Evolutionary conservation across 306 rosid genomes (phyloP), one percentile per base, ranked within the genome.

Genomic region (Morella rubra): DNA sequence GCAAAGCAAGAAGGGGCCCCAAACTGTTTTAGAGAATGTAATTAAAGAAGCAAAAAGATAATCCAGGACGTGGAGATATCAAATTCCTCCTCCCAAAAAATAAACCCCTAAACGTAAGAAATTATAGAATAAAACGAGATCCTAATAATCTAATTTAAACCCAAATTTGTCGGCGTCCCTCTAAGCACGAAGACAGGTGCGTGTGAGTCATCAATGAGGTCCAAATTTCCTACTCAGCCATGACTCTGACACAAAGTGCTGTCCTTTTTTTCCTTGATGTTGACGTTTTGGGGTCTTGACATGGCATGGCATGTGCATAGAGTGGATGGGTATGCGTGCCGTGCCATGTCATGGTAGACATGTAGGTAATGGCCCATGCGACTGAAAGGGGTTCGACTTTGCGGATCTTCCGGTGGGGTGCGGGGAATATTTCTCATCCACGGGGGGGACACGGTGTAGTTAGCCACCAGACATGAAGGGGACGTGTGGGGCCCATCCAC

Each of bases 401-500:
- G 37, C 3, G 19, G 44, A 13, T 12, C 7, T 32, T 14, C 8
- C 16, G 66, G 44, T 12, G 67, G 16, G 67, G 7, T 15, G 40
- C 6, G 13, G 44, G 40, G 67, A 60, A 60, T 60, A 60, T 11
- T 13, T 37, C 14, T 27, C 11, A 32, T 10, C 14, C 19, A 59
- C 45, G 44, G 50, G 3, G 12, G 11, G 0, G 74, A 44, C 32
- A 40, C 0, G 1, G 9, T 10, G 54, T 32, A 47, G 74, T 77
- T 78, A 81, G 79, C 82, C 84, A 74, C 73, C 76, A 32, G 86
- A 78, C 81, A 81, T 15, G 84, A 42, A n/a, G 18, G 16, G 58
- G 84, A 65, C 81, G 2, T 2, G 5, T 11, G 84, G 94, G 93
- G 46, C 89, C 91, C 90, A 68, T 7, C 90, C 93, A 83, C 80